Evolutionary conservation across 371 early-diverging fungal species (phyloP), one percentile per base, ranked within the genome.

Genomic region (Vairimorpha necatrix): DNA sequence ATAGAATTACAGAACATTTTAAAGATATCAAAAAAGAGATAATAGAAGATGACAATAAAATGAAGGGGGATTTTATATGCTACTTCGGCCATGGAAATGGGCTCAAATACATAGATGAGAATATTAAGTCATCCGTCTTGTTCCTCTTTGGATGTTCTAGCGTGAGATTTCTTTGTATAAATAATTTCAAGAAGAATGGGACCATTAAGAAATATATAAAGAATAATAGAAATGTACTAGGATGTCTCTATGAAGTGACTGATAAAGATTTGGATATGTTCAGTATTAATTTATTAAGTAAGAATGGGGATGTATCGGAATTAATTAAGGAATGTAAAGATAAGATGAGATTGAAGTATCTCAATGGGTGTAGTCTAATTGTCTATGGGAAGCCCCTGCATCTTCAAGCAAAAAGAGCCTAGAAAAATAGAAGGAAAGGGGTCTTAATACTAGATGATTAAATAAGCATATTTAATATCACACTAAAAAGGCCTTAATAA

Each of bases 71-170:
- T 65, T 30, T 84, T 34, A 56, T 56, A 26, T 28, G 58, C 30
- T 94, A 97, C 84, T 93, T 95, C 88, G 99, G 98, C 0, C 99
- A 98, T 84, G 93, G 95, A 46, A 91, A 91, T 7, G 96, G 93
- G 0, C 93, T 92, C 77, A 88, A 90, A 54, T 92, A 92, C 75
- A 84, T 94, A 38, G 61, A 65, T 26, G 42, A 53, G 1, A 62
- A 67, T 42, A 50, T 39, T 26, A 72, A 69, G 46, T 56, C 48
- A n/a, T 76, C 69, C 32, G 62, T 42, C 2, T 48, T 83, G 22
- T 72, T 78, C 77, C 76, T 85, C 20, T 85, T 85, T 75, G 85
- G 85, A 34, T 85, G 85, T 50, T 66, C 60, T 13, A 83, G 83
- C 47, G 77, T 71, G 18, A 81, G 71, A 61, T 16, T 82, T 22